Evolutionary conservation across 2,329 filamentous ascomycete genomes (phyloP).

Genomic region (Penicillium expansum): DNA sequence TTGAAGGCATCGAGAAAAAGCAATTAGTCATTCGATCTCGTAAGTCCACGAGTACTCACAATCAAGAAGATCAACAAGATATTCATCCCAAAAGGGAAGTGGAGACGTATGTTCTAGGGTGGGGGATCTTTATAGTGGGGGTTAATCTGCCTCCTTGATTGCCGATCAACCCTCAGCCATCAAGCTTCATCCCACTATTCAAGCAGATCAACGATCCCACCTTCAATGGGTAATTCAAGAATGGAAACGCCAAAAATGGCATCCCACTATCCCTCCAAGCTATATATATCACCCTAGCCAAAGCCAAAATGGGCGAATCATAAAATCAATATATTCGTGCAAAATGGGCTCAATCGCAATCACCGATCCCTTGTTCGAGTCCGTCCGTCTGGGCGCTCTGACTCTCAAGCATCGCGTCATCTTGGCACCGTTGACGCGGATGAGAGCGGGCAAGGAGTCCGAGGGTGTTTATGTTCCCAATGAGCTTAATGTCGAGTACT

Average conservation of each 20-base stretch:
- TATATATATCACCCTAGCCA: neutral
- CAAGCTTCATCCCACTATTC: neutral
- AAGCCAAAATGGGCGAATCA: neutral
- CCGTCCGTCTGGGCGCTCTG: constrained; percentile 31
- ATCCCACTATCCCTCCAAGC: too few relatives aligned
- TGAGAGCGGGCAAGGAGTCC: constrained; percentile 28
- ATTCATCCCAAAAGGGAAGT: neutral
- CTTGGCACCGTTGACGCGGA: constrained; percentile 28
- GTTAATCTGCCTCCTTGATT: neutral
- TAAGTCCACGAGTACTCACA: neutral
- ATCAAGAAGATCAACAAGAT: neutral
- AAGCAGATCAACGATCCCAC: neutral
- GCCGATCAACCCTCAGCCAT: neutral
- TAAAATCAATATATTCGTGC: neutral
- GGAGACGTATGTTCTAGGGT: neutral
- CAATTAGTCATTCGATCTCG: neutral
- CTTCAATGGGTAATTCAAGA: neutral
- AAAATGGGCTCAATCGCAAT: constrained; percentile 27
- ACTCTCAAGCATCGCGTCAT: constrained; percentile 28
- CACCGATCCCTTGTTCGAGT: constrained; percentile 33
- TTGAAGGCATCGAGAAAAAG: too few relatives aligned
- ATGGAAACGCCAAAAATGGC: neutral
- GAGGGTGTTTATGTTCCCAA: constrained; percentile 32
- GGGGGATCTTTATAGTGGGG: neutral
- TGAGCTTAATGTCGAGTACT: constrained; percentile 32